phyloP scores from a whole-genome alignment of 768 basidiomycete genomes.

The Tulasnella sp. region DNA sequence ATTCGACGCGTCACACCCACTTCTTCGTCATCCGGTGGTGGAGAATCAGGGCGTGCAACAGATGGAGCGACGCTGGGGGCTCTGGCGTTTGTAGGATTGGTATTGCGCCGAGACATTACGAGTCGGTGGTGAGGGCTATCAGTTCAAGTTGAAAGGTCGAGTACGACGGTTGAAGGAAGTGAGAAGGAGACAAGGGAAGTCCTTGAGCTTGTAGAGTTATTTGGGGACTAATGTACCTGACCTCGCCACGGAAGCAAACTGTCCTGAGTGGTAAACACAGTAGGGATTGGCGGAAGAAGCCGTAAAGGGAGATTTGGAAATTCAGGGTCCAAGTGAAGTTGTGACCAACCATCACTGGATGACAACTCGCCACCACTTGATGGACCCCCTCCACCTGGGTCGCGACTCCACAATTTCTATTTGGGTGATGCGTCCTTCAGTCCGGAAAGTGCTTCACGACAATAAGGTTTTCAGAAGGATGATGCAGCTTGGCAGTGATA shows the following conservation, averaged over 20 bases:
- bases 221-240: neutral
- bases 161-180: neutral
- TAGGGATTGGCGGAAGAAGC: too few relatives aligned
- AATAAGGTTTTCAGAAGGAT: too few relatives aligned
- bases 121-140: neutral
- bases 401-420: too few relatives aligned
- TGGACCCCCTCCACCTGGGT: too few relatives aligned
- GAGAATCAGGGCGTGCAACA: neutral
- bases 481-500: too few relatives aligned
- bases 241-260: neutral
- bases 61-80: slow-evolving; percentile 26
- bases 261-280: neutral
- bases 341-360: too few relatives aligned
- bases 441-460: too few relatives aligned
- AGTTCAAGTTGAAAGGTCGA: neutral
- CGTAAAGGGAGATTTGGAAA: too few relatives aligned
- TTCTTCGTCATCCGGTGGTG: slow-evolving; percentile 51
- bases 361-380: too few relatives aligned
- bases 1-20: slow-evolving; percentile 37
- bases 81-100: neutral
- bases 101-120: slow-evolving; percentile 28
- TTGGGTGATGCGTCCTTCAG: too few relatives aligned
- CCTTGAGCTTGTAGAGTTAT: neutral
- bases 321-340: too few relatives aligned
- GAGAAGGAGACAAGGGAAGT: neutral